Evolutionary conservation across 2,329 filamentous ascomycete species (phyloP).

Genomic region (Diplodia mutila): DNA sequence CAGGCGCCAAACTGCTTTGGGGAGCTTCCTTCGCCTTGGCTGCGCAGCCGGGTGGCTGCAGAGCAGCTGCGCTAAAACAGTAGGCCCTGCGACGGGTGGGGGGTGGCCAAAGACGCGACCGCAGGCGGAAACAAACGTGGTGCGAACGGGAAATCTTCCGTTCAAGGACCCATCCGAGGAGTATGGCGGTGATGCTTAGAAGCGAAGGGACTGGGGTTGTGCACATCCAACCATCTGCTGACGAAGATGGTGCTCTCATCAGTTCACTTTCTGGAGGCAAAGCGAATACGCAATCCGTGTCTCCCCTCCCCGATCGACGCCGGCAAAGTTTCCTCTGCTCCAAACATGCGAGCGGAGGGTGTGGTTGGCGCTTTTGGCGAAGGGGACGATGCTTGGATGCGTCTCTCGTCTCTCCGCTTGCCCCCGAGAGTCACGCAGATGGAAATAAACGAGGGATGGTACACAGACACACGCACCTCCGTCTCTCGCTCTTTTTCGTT

Average conservation of each 20-base stretch:
- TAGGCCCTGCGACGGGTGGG: neutral
- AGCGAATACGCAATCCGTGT: neutral
- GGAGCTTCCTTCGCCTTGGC: neutral
- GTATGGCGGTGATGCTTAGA: slow-evolving; percentile 1
- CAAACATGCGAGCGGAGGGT: neutral
- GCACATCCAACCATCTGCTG: neutral
- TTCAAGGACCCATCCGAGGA: neutral
- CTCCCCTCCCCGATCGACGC: slow-evolving; percentile 1
- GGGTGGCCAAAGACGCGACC: slow-evolving; percentile 4
- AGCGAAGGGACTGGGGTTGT: neutral
- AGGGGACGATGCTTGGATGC: neutral
- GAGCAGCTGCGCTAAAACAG: neutral
- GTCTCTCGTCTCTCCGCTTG: neutral
- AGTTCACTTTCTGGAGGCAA: neutral
- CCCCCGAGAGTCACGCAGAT: slow-evolving; percentile 7
- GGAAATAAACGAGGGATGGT: neutral
- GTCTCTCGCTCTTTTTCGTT: neutral
- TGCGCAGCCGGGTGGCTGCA: slow-evolving; percentile 7
- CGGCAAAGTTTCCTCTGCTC: slow-evolving; percentile 1
- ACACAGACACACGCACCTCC: neutral
- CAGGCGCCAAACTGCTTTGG: neutral
- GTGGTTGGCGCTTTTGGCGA: neutral
- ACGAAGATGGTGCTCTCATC: neutral
- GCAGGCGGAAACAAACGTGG: neutral
- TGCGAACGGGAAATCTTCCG: neutral